phyloP scores from a whole-genome alignment of 2,329 filamentous ascomycete genomes.

The Stachybotrys elegans region DNA sequence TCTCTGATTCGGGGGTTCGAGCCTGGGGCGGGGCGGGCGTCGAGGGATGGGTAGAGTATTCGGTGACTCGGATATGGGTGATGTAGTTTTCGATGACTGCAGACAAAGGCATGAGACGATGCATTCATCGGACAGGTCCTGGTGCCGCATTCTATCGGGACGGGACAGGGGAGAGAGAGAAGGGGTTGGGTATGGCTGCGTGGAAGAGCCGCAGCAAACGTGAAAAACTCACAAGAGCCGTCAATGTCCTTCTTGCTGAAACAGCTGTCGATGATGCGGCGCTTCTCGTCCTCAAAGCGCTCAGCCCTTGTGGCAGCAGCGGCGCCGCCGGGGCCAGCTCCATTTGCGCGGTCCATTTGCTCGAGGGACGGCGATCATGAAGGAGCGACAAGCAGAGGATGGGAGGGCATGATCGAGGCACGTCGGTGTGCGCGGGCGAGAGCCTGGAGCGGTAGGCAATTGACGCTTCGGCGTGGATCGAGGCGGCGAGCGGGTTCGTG shows the following conservation, averaged over 20 bases:
- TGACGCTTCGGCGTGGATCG: too few species aligned
- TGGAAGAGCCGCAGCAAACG: neutral
- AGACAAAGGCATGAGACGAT: conserved; percentile 10
- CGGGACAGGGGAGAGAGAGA: too few species aligned
- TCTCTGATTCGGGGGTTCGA: conserved; percentile 67
- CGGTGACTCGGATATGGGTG: conserved; percentile 87
- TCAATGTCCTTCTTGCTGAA: conserved; percentile 86
- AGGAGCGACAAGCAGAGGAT: conserved; percentile 17
- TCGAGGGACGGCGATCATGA: conserved; percentile 13
- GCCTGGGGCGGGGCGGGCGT: conserved; percentile 77
- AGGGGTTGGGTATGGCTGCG: neutral
- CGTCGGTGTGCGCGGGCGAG: conserved; percentile 1
- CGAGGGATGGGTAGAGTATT: conserved; percentile 80
- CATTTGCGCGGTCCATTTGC: conserved; percentile 35
- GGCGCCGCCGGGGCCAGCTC: conserved; percentile 27
- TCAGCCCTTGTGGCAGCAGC: conserved; percentile 54
- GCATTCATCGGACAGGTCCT: neutral
- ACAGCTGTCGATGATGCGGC: conserved; percentile 88
- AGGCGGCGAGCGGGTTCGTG: too few species aligned
- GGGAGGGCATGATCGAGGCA: conserved; percentile 22
- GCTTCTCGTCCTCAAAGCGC: conserved; percentile 94
- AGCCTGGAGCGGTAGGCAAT: conserved; percentile 4
- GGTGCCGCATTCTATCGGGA: too few species aligned
- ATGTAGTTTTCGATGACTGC: conserved; percentile 79
- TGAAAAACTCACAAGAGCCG: conserved; percentile 64